Evolutionary conservation across 108 stramenopile species (phyloP), one percentile per base, ranked within the genome.

Genomic region (Nannochloropsis salina): DNA sequence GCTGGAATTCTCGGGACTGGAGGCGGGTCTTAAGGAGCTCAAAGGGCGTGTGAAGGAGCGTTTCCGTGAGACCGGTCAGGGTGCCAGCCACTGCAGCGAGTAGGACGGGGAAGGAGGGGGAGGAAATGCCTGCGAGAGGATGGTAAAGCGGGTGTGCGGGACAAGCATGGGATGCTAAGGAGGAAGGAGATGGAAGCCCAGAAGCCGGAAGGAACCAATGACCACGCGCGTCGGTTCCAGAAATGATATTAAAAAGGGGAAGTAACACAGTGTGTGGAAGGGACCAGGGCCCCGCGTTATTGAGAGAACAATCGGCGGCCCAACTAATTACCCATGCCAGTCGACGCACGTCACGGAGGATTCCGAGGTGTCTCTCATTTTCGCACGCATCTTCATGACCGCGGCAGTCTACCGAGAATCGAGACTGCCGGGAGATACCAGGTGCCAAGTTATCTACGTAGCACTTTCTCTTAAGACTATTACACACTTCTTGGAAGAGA

Each of bases 341-440:
- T 74, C 61, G 61, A 74, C 15, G 31, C 31, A 31, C 31, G 31
- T 31, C 31, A 74, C 15, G n/a, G n/a, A 74, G n/a, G 1, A 74
- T 0, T 6, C 8, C 61, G 61, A 74, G 15, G 8, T n/a, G n/a
- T 74, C n/a, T 1, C 61, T 74, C 31, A 31, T 31, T 31, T 4
- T 74, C 61, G 61, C 61, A 74, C 61, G n/a, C 61, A 74, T n/a
- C 61, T 74, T 74, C 31, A 31, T 74, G 61, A 74, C 61, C 61
- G 2, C 61, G n/a, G n/a, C 61, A 74, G 61, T n/a, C 61, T 8
- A 74, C n/a, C 1, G 61, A 74, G n/a, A 8, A 8, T n/a, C 15
- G 3, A 74, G 20, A n/a, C 61, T 74, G 61, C n/a, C 61, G 6
- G 61, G 61, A 74, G 61, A 74, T 74, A 74, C 61, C 61, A 74